Evolutionary conservation across 768 basidiomycete species (phyloP).

Genomic region (Botryobasidium botryosum): DNA sequence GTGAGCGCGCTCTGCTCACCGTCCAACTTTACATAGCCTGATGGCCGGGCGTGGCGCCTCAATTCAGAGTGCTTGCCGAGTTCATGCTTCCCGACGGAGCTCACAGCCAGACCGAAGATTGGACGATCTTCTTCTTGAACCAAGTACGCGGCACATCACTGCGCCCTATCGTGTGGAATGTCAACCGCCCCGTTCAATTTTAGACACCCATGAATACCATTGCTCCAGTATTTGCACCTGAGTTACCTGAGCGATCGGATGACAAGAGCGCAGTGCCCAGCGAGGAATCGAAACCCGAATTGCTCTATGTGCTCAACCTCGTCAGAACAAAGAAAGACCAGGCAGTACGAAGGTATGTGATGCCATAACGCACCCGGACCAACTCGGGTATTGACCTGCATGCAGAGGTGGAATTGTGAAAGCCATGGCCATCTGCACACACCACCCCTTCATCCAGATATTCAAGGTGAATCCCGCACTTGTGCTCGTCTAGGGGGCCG

Average conservation of each 20-base stretch:
- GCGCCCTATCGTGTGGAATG: no score
- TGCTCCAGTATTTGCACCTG: slow-evolving; percentile 51
- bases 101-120: slow-evolving; percentile 86
- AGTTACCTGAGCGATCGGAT: slow-evolving; percentile 15
- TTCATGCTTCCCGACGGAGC: slow-evolving; percentile 98
- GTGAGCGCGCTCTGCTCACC: slow-evolving; percentile 28
- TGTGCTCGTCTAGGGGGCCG: background rate
- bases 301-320: slow-evolving; percentile 78
- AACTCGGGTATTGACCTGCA: background rate
- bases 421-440: slow-evolving; percentile 85
- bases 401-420: slow-evolving; percentile 82
- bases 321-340: slow-evolving; percentile 88
- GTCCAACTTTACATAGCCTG: slow-evolving; percentile 1
- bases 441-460: slow-evolving; percentile 87
- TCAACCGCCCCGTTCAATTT: no score
- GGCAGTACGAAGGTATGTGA: slow-evolving; percentile 48
- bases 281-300: slow-evolving; percentile 24
- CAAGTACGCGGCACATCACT: no score
- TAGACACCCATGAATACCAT: slow-evolving; percentile 80
- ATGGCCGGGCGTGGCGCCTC: slow-evolving; percentile 10
- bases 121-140: slow-evolving; percentile 98
- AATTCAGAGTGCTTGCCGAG: slow-evolving; percentile 73
- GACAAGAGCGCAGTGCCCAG: slow-evolving; percentile 12
- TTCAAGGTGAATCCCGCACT: slow-evolving; percentile 50
- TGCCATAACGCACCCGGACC: background rate